Evolutionary conservation across 768 basidiomycete genomes (phyloP).

Genomic region (Coprinopsis strossmayeri): DNA sequence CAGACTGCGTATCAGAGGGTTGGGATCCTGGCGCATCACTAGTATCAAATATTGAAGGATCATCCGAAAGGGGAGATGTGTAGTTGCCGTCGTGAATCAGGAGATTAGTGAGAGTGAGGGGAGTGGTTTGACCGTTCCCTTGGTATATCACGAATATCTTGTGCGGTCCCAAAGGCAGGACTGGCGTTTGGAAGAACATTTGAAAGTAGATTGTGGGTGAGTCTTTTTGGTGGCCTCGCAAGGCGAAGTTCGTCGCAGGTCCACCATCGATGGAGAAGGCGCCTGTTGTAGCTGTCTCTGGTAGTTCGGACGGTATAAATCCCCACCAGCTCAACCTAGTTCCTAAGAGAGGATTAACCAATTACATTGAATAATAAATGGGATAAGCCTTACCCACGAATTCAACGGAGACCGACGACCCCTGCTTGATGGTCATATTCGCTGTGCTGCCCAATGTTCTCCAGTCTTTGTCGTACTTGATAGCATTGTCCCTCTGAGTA

Average conservation of each 20-base stretch:
- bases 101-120: conserved; percentile 17
- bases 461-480: conserved; percentile 17
- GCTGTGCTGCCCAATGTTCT: conserved; percentile 9
- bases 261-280: conserved; percentile 19
- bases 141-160: conserved; percentile 16
- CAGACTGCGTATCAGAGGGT: background rate
- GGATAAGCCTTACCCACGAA: conserved; percentile 15
- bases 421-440: conserved; percentile 11
- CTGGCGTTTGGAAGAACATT: conserved; percentile 15
- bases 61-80: background rate
- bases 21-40: background rate
- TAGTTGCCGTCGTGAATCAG: conserved; percentile 15
- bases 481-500: background rate
- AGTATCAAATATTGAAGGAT: background rate
- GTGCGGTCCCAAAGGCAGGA: conserved; percentile 16
- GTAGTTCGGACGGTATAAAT: conserved; percentile 14
- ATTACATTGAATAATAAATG: background rate
- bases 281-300: conserved; percentile 9
- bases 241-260: conserved; percentile 9
- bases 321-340: conserved; percentile 17
- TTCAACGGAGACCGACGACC: conserved; percentile 11
- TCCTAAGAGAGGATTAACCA: conserved; percentile 13
- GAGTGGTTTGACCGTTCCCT: conserved; percentile 14
- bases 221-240: conserved; percentile 9
- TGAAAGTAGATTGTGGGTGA: conserved; percentile 14